Base-by-base conservation (phyloP, 2,329 filamentous ascomycete genomes). In the Ceratocystiopsis sp. region DNA sequence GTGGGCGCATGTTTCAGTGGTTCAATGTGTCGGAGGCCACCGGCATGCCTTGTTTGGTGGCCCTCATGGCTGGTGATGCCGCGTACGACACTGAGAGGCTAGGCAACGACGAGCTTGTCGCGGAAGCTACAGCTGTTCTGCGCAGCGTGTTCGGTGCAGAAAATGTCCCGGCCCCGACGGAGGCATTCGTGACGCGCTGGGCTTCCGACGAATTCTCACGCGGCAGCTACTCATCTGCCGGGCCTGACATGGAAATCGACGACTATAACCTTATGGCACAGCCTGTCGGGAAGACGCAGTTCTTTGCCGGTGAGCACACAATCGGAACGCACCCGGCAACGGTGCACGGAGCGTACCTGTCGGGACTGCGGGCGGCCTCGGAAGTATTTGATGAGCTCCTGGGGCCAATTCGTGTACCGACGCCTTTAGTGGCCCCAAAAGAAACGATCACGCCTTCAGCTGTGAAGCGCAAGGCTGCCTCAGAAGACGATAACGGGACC, bases 1-100 rank as follows among this genome's bases (percentile, higher is more conserved):
- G 89, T 42, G 89, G 89, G n/a, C 80, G 87, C 19, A 94, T 94
- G 61, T 98, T 96, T 55, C 75, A 98, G 52, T 96, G 94, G 74
- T 96, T 94, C 74, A 96, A 98, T 54, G 85, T 86, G 43, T 80
- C 86, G 47, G 84, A 85, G 52, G 93, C 84, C 3, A 86, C 83
- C 38, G 93, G 93, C 1, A 67, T 93, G 34, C 91, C 84, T 1
- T 85, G 86, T 42, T 69, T 95, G 19, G 77, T 96, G 47, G 91
- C 85, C 10, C 70, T 98, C 25, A 95, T 98, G 89, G 89, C 89
- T 41, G 91, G 91, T 18, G 84, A 95, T 52, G 84, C 93, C 17
- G 91, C 87, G 15, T 84, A 86, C 52, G 82, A 93, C 49, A 85
- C 85, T 0, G 93, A 98, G 60, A 67, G 68, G 42, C 77, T 78